phyloP scores from a whole-genome alignment of 805 yeast genomes.

The Wickerhamiella allomyrinae region DNA sequence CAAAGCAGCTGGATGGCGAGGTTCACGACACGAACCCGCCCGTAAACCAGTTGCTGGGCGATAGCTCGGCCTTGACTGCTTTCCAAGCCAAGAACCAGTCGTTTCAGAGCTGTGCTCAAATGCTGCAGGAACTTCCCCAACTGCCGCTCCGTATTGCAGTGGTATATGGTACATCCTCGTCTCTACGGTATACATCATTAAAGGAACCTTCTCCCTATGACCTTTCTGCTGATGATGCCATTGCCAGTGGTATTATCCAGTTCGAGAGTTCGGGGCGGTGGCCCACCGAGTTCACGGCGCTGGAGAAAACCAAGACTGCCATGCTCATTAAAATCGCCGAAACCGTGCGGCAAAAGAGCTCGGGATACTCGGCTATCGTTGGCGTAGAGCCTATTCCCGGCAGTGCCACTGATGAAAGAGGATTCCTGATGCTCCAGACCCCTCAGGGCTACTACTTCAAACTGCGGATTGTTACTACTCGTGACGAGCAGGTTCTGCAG shows the following conservation, averaged over 20 bases:
- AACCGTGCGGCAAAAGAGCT: conserved; percentile 29
- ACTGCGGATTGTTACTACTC: conserved; percentile 62
- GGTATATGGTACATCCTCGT: conserved; percentile 58
- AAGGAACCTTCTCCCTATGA: conserved; percentile 67
- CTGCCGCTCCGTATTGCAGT: conserved; percentile 63
- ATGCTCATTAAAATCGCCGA: conserved; percentile 60
- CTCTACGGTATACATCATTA: conserved; percentile 61
- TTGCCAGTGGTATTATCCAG: conserved; percentile 69
- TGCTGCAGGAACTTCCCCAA: conserved; percentile 33
- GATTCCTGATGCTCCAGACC: conserved; percentile 37
- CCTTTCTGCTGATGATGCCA: conserved; percentile 22
- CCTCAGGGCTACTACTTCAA: conserved; percentile 87
- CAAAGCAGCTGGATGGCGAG: conserved; percentile 38
- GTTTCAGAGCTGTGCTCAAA: conserved; percentile 37
- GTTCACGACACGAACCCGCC: conserved; percentile 5
- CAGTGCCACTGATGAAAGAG: conserved; percentile 13
- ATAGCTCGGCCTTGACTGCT: conserved; percentile 1
- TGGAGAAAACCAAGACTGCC: conserved; percentile 85
- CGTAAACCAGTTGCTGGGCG: conserved; percentile 15
- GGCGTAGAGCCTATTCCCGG: conserved; percentile 40
- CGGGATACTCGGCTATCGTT: conserved; percentile 43
- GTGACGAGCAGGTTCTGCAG: conserved; percentile 40
- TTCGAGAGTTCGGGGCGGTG: conserved; percentile 83
- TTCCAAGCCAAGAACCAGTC: conserved; percentile 26
- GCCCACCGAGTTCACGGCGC: conserved; percentile 83